phyloP scores from a whole-genome alignment of 371 early-diverging fungal species.

The Chytridium lagenaria region DNA sequence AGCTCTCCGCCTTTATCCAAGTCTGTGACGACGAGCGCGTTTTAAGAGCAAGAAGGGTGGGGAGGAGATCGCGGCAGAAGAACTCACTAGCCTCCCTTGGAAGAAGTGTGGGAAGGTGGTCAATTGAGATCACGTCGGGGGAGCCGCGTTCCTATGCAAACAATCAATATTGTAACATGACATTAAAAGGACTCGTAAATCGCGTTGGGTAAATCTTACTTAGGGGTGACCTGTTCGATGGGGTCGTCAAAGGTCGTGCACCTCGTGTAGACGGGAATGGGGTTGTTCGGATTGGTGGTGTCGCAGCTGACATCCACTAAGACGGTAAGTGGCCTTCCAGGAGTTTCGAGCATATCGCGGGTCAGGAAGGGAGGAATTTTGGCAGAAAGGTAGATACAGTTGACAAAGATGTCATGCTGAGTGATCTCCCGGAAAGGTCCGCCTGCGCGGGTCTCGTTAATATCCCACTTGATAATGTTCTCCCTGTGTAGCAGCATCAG shows the following conservation, averaged over 20 bases:
- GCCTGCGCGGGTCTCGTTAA: conserved; percentile 90
- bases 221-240: conserved; percentile 68
- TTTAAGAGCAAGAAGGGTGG: conserved; percentile 64
- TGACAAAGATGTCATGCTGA: conserved; percentile 91
- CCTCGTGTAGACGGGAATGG: conserved; percentile 90
- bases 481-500: too few species aligned
- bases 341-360: conserved; percentile 65
- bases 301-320: conserved; percentile 96
- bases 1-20: conserved; percentile 88
- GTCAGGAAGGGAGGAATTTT: conserved; percentile 95
- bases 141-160: conserved; percentile 50
- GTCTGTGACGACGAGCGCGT: conserved; percentile 70
- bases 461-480: conserved; percentile 93
- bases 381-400: conserved; percentile 94
- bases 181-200: not conserved
- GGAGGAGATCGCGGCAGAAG: conserved; percentile 85
- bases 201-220: conserved; percentile 33
- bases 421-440: conserved; percentile 94
- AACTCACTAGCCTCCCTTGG: conserved; percentile 91
- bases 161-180: not conserved
- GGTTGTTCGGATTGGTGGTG: conserved; percentile 96
- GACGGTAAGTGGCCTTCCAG: conserved; percentile 75
- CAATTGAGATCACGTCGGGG: conserved; percentile 91
- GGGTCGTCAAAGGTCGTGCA: conserved; percentile 94
- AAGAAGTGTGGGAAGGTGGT: conserved; percentile 93